Conservation (phyloP, 2,329 filamentous ascomycete genomes). For the Exophiala sp. region DNA sequence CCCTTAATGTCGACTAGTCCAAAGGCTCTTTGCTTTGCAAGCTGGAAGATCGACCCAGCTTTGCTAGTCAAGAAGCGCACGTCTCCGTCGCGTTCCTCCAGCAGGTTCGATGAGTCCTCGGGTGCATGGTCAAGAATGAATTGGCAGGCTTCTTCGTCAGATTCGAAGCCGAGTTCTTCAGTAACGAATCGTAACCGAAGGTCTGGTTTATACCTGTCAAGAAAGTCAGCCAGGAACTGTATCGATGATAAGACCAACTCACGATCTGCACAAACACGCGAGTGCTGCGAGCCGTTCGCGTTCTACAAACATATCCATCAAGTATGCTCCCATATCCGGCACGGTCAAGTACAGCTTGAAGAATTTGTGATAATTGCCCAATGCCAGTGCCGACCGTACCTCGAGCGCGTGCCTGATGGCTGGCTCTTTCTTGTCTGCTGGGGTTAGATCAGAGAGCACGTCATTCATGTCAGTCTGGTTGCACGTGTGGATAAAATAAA, state of each 20-base stretch:
- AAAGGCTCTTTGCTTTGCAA: conserved; percentile 69
- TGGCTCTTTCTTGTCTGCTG: conserved; percentile 83
- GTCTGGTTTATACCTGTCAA: conserved; percentile 79
- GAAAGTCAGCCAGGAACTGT: conserved; percentile 44
- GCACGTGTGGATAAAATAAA: conserved; percentile 99
- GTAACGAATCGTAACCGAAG: conserved; percentile 88
- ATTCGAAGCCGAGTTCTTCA: conserved; percentile 93
- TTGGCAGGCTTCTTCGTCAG: conserved; percentile 81
- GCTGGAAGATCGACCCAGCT: conserved; percentile 70
- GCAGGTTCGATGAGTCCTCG: conserved; percentile 54
- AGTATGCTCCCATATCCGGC: conserved; percentile 93
- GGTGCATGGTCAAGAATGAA: conserved; percentile 82
- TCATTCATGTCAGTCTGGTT: conserved; percentile 98
- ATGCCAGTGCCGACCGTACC: conserved; percentile 84
- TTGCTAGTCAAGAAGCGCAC: conserved; percentile 73
- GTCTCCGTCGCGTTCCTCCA: conserved; percentile 72
- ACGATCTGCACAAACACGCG: conserved; percentile 93
- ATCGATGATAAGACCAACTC: conserved; percentile 46
- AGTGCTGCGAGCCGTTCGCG: conserved; percentile 88
- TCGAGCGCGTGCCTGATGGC: conserved; percentile 87
- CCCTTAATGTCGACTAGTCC: conserved; percentile 93
- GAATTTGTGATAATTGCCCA: conserved; percentile 96
- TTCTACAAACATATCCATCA: conserved; percentile 98
- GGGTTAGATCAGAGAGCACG: conserved; percentile 96
- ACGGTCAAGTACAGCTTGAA: conserved; percentile 94